Evolutionary conservation across 371 early-diverging fungal genomes (phyloP).

Genomic region (Mortierella sp.): DNA sequence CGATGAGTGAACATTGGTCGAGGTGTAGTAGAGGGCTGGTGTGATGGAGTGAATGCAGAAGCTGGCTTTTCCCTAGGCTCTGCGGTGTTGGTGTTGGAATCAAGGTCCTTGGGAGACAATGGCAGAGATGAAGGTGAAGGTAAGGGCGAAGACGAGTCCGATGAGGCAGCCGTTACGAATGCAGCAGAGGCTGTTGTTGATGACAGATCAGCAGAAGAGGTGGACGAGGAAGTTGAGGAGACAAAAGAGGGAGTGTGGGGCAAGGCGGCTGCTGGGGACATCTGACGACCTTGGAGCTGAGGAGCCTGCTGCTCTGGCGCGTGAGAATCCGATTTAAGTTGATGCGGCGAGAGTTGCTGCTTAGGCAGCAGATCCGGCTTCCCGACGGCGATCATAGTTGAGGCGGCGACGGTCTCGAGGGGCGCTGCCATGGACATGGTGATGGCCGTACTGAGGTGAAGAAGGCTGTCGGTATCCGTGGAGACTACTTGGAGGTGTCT

Average conservation of each 20-base stretch:
- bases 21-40: not conserved
- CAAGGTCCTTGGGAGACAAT: constrained; percentile 1
- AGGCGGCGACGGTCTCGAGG: not conserved
- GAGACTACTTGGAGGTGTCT: too few species aligned
- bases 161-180: not conserved
- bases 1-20: not conserved
- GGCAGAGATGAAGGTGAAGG: constrained; percentile 1
- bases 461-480: too few species aligned
- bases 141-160: not conserved
- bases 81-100: not conserved
- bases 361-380: not conserved
- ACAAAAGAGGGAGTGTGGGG: constrained; percentile 6
- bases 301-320: constrained; percentile 9
- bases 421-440: constrained; percentile 17
- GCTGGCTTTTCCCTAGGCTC: constrained; percentile 5
- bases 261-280: too few species aligned
- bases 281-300: constrained; percentile 3
- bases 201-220: too few species aligned
- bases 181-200: not conserved
- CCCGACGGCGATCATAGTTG: constrained; percentile 4
- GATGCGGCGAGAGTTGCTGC: not conserved
- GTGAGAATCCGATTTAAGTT: constrained; percentile 3
- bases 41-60: too few species aligned
- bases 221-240: too few species aligned
- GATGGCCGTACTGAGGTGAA: too few species aligned